Evolutionary conservation across 2,329 filamentous ascomycete genomes (phyloP).

Genomic region (Epicoccum sorghinum): DNA sequence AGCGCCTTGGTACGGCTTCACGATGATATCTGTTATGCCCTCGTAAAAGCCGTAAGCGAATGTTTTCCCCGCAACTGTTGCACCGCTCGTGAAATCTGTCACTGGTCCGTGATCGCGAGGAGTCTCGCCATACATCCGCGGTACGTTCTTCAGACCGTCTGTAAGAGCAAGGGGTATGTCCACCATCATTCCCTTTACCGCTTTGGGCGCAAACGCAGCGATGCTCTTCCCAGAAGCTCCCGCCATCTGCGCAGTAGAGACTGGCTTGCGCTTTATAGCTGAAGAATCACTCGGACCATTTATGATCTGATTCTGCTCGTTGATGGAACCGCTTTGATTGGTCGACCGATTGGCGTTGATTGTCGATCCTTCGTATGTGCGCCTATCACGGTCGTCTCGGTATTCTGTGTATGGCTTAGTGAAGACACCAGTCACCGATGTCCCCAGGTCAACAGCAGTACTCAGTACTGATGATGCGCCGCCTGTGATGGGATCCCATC

Average conservation of each 20-base stretch:
- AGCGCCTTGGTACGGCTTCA: constrained; percentile 71
- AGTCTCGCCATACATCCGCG: constrained; percentile 78
- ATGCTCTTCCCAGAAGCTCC: constrained; percentile 17
- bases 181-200: constrained; percentile 49
- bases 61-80: constrained; percentile 75
- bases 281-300: background rate
- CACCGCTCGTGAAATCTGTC: constrained; percentile 72
- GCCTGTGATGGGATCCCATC: constrained; percentile 70
- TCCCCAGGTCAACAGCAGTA: constrained; percentile 61
- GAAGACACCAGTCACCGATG: constrained; percentile 64
- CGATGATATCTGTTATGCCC: constrained; percentile 76
- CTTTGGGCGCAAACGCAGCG: constrained; percentile 18
- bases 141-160: constrained; percentile 82
- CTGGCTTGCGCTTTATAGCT: constrained; percentile 3
- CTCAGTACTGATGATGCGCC: constrained; percentile 63
- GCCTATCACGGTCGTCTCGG: constrained; percentile 18
- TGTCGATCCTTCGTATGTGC: constrained; percentile 6
- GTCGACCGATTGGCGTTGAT: background rate
- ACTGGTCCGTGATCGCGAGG: constrained; percentile 75
- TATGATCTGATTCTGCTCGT: background rate
- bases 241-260: constrained; percentile 9
- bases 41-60: constrained; percentile 77
- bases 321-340: background rate
- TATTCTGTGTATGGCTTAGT: constrained; percentile 19
- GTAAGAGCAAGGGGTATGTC: constrained; percentile 79